Evolutionary conservation across 257 asterid species (phyloP), one percentile per base, ranked within the genome.

Genomic region (Jaltomata sinuosa): DNA sequence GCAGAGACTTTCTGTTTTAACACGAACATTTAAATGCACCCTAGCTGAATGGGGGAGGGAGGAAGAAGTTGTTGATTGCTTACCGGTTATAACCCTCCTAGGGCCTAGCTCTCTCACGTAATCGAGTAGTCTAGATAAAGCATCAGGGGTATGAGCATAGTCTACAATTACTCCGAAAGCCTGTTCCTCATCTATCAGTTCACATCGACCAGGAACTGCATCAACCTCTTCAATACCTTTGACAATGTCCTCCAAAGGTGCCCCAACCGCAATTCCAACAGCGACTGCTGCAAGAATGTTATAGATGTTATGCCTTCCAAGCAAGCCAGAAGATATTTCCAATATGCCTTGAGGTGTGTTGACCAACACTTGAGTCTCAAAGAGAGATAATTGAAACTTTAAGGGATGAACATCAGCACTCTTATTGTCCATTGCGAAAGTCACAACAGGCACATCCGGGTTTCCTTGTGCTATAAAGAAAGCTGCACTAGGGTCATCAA

Each of bases 201-300:
- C 99, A 81, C 98, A 94, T 87, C 98, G 94, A 25, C 98, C 99
- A 0, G 99, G 98, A 68, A 94, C 97, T 36, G 93, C 97, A 90
- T 96, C 99, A 81, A 96, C 97, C 91, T 96, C 98, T 87, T 96
- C 98, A 67, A 96, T 89, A 87, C 99, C 99, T 89, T 96, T 93
- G 62, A 96, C 99, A 87, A 96, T 94, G 83, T 96, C 98, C 88
- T 94, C 98, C 91, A 96, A 89, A 67, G 98, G 98, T 19, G 98
- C 98, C 84, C 97, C 98, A 65, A 96, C 99, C 11, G 98, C 98
- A 84, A 96, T 92, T 18, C 99, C 98, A 69, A 94, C 94, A 10
- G 98, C 95, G 31, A 94, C 94, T 57, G 98, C 94, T 18, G 97
- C 97, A 79, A 96, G 97, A 85, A 96, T 93, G 88, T 91, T 96